Percentiles rank a stretch among this genome's conserved stretches.
These are phyloP conservation scores for Asterionellopsis glacialis DNA, from an alignment of 108 stramenopile species.

Conservation along the genomic window DNA sequence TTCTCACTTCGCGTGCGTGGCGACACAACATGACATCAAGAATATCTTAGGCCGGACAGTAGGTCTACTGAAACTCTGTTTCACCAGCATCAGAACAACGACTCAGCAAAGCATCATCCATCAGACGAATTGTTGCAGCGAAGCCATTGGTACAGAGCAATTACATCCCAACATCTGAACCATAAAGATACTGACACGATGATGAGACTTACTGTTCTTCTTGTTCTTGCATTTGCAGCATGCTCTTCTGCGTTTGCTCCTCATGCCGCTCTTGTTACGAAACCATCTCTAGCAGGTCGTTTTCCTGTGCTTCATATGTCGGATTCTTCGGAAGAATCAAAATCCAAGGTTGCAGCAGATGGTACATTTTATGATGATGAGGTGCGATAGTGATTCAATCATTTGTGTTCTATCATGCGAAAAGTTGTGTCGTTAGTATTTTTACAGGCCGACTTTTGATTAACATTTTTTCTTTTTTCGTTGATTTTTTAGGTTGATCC, in stretches of 20 bases:
- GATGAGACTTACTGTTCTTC: neutral
- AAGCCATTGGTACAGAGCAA: too few relatives aligned
- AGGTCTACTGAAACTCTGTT: too few relatives aligned
- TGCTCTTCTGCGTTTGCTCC: neutral
- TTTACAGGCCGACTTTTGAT: neutral
- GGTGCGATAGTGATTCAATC: conserved; percentile 11
- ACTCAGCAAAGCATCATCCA: too few relatives aligned
- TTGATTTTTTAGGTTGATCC: neutral
- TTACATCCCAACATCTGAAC: too few relatives aligned
- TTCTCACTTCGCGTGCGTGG: too few relatives aligned
- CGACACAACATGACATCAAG: too few relatives aligned
- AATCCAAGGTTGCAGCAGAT: neutral
- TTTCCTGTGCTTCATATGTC: conserved; percentile 1
- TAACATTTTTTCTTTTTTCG: neutral
- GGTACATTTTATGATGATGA: conserved; percentile 64
- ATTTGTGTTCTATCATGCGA: neutral
- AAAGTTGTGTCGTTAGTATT: neutral
- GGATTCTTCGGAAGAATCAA: neutral
- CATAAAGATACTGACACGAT: too few relatives aligned
- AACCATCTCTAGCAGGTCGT: neutral
- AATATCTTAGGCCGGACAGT: too few relatives aligned
- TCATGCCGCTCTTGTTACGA: neutral
- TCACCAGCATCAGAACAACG: too few relatives aligned
- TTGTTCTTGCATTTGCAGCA: neutral
- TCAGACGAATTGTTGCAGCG: too few relatives aligned